Evolutionary conservation across 345 rosid species (phyloP).

Genomic region (Sisymbrium irio): DNA sequence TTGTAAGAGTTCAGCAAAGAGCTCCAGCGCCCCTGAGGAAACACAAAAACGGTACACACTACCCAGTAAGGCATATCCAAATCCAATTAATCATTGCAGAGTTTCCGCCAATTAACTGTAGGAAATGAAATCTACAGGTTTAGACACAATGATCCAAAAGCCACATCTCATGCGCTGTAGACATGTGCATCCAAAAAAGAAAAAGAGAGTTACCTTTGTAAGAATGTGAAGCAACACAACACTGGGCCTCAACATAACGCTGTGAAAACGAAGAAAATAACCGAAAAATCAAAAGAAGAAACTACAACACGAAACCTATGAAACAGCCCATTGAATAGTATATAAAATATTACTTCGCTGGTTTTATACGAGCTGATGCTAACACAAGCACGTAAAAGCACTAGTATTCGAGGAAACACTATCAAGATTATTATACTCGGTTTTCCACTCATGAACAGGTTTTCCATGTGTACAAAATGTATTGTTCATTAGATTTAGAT

Average conservation of each 20-base stretch:
- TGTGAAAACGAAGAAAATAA: conserved; percentile 36
- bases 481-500: not conserved
- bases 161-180: not conserved
- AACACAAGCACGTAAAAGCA: not conserved
- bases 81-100: not conserved
- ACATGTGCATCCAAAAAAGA: conserved; percentile 6
- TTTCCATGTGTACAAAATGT: not conserved
- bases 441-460: conserved; percentile 11
- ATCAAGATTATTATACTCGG: not conserved
- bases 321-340: not conserved
- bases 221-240: conserved; percentile 88
- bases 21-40: conserved; percentile 83
- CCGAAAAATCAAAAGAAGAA: not conserved
- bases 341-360: not conserved
- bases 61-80: not conserved
- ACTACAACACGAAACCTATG: not conserved
- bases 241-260: conserved; percentile 97
- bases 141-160: not conserved
- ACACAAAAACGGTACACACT: conserved; percentile 1
- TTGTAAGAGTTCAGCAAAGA: conserved; percentile 75
- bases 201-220: conserved; percentile 64
- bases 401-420: not conserved
- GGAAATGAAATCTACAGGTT: not conserved
- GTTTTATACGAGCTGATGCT: not conserved
- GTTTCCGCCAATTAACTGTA: not conserved